Evolutionary conservation across 345 rosid species (phyloP).

Genomic region (Murraya koenigii): DNA sequence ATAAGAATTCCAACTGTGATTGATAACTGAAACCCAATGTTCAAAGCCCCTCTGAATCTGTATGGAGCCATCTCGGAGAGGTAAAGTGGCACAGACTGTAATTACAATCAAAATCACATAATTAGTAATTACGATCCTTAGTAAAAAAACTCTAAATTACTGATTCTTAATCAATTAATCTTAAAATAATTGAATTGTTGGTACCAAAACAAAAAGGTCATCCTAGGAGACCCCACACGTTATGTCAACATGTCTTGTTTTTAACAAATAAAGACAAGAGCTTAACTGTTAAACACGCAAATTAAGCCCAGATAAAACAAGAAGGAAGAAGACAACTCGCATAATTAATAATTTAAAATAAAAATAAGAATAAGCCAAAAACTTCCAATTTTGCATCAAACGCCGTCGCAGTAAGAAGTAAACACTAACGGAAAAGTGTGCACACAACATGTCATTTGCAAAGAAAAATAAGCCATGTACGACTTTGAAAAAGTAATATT

Average conservation of each 20-base stretch:
- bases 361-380: not conserved
- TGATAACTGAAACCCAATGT: conserved; percentile 89
- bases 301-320: conserved; percentile 1
- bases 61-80: conserved; percentile 98
- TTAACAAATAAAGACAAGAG: not conserved
- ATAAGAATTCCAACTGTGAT: conserved; percentile 85
- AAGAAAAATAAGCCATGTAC: conserved; percentile 2
- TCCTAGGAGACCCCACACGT: conserved; percentile 21
- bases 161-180: not conserved
- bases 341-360: not conserved
- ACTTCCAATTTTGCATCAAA: conserved; percentile 23
- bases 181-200: not conserved
- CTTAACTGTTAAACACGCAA: not conserved
- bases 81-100: conserved; percentile 94
- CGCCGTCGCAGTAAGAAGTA: conserved; percentile 19
- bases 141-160: not conserved
- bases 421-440: not conserved
- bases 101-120: conserved; percentile 7
- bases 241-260: conserved; percentile 18
- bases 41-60: conserved; percentile 85
- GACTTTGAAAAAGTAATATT: not conserved
- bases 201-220: not conserved
- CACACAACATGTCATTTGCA: conserved; percentile 11
- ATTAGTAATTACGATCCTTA: too few relatives aligned
- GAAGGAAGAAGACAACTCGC: conserved; percentile 7